Evolutionary conservation across 768 basidiomycete genomes (phyloP).

Genomic region (Fistulinella prunicolor): DNA sequence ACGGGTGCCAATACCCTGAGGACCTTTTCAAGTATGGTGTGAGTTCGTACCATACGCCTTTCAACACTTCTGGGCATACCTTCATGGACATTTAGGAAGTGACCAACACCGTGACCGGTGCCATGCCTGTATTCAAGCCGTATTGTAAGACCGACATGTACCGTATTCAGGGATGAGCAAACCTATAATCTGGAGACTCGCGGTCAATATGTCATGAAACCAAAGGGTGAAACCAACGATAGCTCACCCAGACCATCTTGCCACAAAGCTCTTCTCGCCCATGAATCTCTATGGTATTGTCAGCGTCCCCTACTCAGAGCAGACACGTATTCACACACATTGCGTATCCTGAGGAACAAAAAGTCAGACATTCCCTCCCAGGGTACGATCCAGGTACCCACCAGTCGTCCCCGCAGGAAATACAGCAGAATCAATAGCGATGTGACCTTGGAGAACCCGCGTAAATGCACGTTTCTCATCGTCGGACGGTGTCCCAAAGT

Average conservation of each 20-base stretch:
- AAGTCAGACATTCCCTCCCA: not conserved
- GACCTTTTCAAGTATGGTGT: slow-evolving; percentile 37
- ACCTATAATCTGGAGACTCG: slow-evolving; percentile 53
- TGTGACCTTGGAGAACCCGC: slow-evolving; percentile 87
- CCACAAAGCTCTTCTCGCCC: slow-evolving; percentile 79
- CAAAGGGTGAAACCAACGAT: not conserved
- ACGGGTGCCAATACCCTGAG: slow-evolving; percentile 50
- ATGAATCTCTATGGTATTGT: slow-evolving; percentile 58
- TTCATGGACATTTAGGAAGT: slow-evolving; percentile 95
- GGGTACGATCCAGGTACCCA: slow-evolving; percentile 19
- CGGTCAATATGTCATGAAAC: not conserved
- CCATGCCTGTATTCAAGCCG: slow-evolving; percentile 57
- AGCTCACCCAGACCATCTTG: slow-evolving; percentile 76
- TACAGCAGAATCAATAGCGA: slow-evolving; percentile 80
- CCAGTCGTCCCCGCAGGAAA: slow-evolving; percentile 84
- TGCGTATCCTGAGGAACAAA: slow-evolving; percentile 42
- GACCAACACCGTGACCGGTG: slow-evolving; percentile 93
- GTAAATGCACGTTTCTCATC: slow-evolving; percentile 90
- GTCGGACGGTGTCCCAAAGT: slow-evolving; percentile 81
- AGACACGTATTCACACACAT: slow-evolving; percentile 39
- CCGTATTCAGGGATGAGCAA: slow-evolving; percentile 2
- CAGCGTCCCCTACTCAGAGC: not conserved
- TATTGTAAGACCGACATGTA: not conserved
- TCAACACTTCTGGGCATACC: slow-evolving; percentile 23
- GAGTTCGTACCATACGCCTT: not conserved